Percentiles rank a stretch among this genome's conserved stretches.
phyloP scores from a whole-genome alignment of 2,329 filamentous ascomycete genomes.

The Dactylella cylindrospora region DNA sequence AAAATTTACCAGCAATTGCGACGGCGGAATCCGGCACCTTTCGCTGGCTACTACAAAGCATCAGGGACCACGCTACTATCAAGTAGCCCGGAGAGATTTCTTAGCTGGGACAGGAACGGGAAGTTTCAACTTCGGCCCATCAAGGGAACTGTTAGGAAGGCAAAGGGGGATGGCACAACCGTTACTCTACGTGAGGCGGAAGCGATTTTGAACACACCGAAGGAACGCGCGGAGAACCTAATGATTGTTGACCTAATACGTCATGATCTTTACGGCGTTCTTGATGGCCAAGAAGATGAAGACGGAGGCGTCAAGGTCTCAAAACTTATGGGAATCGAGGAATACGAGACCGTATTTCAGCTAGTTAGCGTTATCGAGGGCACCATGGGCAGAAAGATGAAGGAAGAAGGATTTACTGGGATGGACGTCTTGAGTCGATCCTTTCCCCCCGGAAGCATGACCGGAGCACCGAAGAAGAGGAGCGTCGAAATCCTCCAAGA shows the following conservation, averaged over 20 bases:
- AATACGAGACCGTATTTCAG: conserved; percentile 87
- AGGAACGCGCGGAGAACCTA: conserved; percentile 91
- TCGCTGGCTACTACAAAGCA: conserved; percentile 78
- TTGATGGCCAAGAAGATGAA: conserved; percentile 30
- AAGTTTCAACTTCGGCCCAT: conserved; percentile 82
- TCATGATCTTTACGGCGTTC: conserved; percentile 72
- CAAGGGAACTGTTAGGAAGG: conserved; percentile 79
- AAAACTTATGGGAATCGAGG: conserved; percentile 81
- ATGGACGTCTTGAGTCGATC: conserved; percentile 75
- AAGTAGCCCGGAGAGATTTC: conserved; percentile 85
- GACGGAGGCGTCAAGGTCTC: conserved; percentile 72
- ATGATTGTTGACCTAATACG: conserved; percentile 98
- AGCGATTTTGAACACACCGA: conserved; percentile 72
- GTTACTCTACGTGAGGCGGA: conserved; percentile 65
- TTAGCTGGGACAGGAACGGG: conserved; percentile 66
- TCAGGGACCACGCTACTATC: conserved; percentile 71
- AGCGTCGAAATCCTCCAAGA: conserved; percentile 77
- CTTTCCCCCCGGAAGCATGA: conserved; percentile 92
- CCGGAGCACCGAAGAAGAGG: conserved; percentile 89
- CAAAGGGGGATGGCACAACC: conserved; percentile 69
- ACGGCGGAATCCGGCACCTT: conserved; percentile 74
- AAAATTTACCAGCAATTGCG: conserved; percentile 71
- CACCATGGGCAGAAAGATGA: conserved; percentile 52
- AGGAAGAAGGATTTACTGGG: conserved; percentile 59
- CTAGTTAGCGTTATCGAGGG: conserved; percentile 88